Conservation (phyloP, 2,329 filamentous ascomycete genomes). For the Sphaerulina musiva region DNA sequence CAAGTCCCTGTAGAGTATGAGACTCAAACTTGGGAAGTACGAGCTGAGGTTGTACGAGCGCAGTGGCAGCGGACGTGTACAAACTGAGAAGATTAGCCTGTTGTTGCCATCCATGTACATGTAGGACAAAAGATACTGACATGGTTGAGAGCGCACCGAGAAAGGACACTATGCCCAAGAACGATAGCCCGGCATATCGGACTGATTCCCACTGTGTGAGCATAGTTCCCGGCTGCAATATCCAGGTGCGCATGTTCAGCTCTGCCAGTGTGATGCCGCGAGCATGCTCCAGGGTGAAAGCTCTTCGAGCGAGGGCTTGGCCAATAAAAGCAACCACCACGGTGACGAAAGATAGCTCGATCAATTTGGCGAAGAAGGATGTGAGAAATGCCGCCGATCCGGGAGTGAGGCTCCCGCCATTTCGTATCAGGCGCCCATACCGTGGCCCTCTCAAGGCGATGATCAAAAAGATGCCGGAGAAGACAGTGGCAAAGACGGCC, state of each 20-base stretch:
- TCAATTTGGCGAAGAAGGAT: conserved; percentile 66
- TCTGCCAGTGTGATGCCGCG: conserved; percentile 66
- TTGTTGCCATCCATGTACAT: not conserved
- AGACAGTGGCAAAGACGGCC: conserved; percentile 57
- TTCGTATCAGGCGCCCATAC: conserved; percentile 54
- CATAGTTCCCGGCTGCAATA: conserved; percentile 54
- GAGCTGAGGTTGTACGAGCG: conserved; percentile 67
- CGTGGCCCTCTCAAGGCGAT: conserved; percentile 57
- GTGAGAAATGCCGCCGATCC: conserved; percentile 61
- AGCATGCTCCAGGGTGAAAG: conserved; percentile 49
- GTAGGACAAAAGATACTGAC: not conserved
- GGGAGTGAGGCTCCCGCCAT: conserved; percentile 47
- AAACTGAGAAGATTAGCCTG: conserved; percentile 34
- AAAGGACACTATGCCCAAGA: conserved; percentile 60
- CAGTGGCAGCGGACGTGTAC: conserved; percentile 70
- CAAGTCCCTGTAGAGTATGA: conserved; percentile 49
- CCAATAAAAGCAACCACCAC: conserved; percentile 69
- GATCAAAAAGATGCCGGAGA: conserved; percentile 61
- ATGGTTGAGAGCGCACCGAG: conserved; percentile 59
- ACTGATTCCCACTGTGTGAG: conserved; percentile 63
- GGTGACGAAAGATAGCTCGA: conserved; percentile 71
- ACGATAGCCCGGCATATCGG: conserved; percentile 55
- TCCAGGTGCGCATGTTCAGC: conserved; percentile 69
- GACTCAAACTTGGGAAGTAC: conserved; percentile 51
- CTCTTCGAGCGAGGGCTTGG: conserved; percentile 64